Percentiles rank a stretch among this genome's conserved stretches.
Conservation (phyloP, 2,329 filamentous ascomycete genomes). For the Sordariomycetes sp. region DNA sequence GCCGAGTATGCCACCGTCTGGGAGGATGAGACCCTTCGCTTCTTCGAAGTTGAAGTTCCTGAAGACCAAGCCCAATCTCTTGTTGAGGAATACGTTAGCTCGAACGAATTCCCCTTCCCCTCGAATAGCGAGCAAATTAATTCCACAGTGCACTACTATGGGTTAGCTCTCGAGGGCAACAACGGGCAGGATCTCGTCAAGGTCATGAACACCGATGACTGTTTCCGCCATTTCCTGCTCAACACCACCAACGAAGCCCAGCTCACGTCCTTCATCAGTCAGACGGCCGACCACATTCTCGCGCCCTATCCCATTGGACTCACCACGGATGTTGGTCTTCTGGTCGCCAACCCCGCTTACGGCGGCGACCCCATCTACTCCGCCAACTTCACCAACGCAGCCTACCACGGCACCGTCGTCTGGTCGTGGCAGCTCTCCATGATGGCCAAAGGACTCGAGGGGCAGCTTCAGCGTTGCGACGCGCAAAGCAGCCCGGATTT, state of each 20-base stretch:
- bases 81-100: constrained; percentile 34
- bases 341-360: constrained; percentile 54
- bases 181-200: constrained; percentile 37
- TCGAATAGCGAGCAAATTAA: constrained; percentile 27
- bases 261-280: constrained; percentile 45
- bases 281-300: constrained; percentile 47
- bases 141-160: constrained; percentile 35
- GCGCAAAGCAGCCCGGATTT: constrained; percentile 4
- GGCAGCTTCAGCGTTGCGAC: constrained; percentile 44
- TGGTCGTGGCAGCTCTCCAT: constrained; percentile 58
- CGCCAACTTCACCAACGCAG: constrained; percentile 43
- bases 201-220: constrained; percentile 56
- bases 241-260: constrained; percentile 49
- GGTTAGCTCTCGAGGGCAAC: constrained; percentile 44
- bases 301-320: constrained; percentile 50
- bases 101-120: constrained; percentile 13
- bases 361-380: constrained; percentile 35
- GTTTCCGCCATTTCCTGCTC: constrained; percentile 53
- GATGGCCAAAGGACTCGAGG: constrained; percentile 51
- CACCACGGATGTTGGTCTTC: constrained; percentile 42
- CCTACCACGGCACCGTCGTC: constrained; percentile 54
- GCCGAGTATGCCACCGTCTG: constrained; percentile 46
- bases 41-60: constrained; percentile 41
- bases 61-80: constrained; percentile 31
- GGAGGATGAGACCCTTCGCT: constrained; percentile 50